These are phyloP conservation scores for Triadica sebifera DNA, from an alignment of 345 rosid genomes.

Conservation along the genomic window DNA sequence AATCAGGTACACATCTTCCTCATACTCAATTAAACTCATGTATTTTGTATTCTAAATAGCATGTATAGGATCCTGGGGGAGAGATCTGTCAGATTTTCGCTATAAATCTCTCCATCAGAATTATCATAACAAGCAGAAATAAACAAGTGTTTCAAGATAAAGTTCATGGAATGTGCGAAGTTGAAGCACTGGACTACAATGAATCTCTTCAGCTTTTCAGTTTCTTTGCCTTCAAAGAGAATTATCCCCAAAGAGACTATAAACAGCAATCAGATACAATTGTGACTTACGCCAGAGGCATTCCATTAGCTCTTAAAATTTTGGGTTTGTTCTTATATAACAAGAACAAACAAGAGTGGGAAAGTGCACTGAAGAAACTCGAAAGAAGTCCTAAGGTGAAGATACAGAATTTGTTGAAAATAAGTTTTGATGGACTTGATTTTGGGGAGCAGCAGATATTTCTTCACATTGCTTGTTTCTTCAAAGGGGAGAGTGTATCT, in stretches of 20 bases:
- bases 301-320: background rate
- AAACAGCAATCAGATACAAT: background rate
- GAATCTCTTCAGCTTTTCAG: background rate
- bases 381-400: background rate
- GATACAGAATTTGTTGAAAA: background rate
- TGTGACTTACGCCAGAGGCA: background rate
- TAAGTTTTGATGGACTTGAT: background rate
- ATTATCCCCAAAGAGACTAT: background rate
- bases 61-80: no score
- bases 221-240: background rate
- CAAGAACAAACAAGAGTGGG: background rate
- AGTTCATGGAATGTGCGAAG: background rate
- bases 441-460: background rate
- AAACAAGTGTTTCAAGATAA: background rate
- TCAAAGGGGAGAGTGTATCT: background rate
- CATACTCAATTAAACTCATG: no score
- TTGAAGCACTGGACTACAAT: background rate
- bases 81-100: no score
- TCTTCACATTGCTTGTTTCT: background rate
- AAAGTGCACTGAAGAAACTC: background rate
- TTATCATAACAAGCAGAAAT: background rate
- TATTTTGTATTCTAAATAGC: no score
- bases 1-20: no score
- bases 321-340: background rate
- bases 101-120: no score